These are phyloP conservation scores for Helichrysum umbraculigerum DNA, from an alignment of 129 eudicot genomes.

Conservation along the genomic window DNA sequence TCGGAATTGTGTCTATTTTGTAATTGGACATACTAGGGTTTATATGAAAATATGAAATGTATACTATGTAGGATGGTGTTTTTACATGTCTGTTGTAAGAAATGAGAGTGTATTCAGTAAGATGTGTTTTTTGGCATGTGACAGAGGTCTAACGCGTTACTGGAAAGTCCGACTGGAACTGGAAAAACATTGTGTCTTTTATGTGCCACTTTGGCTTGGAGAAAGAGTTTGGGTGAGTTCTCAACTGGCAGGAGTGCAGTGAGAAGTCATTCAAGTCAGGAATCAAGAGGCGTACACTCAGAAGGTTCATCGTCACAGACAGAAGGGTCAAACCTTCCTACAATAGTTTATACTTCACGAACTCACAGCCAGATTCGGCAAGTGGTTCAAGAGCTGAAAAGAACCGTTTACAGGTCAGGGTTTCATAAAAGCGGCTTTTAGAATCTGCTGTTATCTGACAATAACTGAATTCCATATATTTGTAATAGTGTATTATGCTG, in stretches of 20 bases:
- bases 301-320: slow-evolving; percentile 49
- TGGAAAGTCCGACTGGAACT: slow-evolving; percentile 98
- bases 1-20: too few species aligned
- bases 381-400: slow-evolving; percentile 86
- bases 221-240: slow-evolving; percentile 83
- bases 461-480: background rate
- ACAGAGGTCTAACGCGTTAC: slow-evolving; percentile 73
- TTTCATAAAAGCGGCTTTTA: slow-evolving; percentile 5
- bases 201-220: slow-evolving; percentile 97
- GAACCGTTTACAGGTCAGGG: slow-evolving; percentile 84
- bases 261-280: background rate
- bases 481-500: slow-evolving; percentile 3
- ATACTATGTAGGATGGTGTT: background rate
- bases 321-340: slow-evolving; percentile 56
- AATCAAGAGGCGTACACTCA: slow-evolving; percentile 29
- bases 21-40: background rate
- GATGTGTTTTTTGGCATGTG: slow-evolving; percentile 18
- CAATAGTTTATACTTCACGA: slow-evolving; percentile 87
- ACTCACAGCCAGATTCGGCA: slow-evolving; percentile 97
- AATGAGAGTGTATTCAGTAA: background rate
- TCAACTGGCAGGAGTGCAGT: slow-evolving; percentile 46
- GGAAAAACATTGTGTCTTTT: slow-evolving; percentile 97
- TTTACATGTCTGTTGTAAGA: slow-evolving; percentile 3
- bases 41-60: background rate
- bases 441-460: background rate